Evolutionary conservation across 164 flowering plant species (phyloP).

Genomic region (Magnolia sinica): DNA sequence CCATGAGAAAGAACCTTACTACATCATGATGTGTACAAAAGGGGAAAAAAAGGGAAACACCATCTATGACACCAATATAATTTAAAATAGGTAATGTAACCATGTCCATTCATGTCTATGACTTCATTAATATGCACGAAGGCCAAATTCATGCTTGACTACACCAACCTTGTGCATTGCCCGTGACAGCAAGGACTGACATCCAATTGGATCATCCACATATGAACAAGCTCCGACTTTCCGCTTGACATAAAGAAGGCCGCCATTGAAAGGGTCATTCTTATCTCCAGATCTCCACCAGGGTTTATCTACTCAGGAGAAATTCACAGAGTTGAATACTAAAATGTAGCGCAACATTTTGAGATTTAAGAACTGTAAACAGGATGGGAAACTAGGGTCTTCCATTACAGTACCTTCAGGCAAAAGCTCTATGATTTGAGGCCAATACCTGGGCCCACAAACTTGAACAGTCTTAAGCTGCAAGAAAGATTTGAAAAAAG

Average conservation of each 20-base stretch:
- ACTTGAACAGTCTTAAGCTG: slow-evolving; percentile 82
- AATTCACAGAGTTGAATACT: background rate
- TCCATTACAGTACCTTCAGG: slow-evolving; percentile 59
- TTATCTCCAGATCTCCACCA: slow-evolving; percentile 77
- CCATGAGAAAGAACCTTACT: slow-evolving; percentile 8
- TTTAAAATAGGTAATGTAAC: background rate
- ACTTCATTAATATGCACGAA: background rate
- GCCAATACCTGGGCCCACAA: slow-evolving; percentile 97
- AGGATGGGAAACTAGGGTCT: background rate
- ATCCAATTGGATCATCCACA: slow-evolving; percentile 89
- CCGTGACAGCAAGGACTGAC: slow-evolving; percentile 88
- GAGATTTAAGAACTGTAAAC: background rate
- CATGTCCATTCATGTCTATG: background rate
- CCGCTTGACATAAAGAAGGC: slow-evolving; percentile 77
- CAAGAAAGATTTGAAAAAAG: slow-evolving; percentile 18
- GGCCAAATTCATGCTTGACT: background rate
- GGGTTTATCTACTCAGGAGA: slow-evolving; percentile 53
- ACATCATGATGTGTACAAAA: background rate
- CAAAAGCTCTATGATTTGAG: slow-evolving; percentile 70
- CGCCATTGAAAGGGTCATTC: slow-evolving; percentile 79
- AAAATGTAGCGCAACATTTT: background rate
- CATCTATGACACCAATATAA: background rate
- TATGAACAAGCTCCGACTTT: slow-evolving; percentile 97
- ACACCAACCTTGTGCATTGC: slow-evolving; percentile 89
- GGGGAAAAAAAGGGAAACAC: background rate